Percentiles rank a stretch among this genome's conserved stretches.
These are phyloP conservation scores for Moricandia moricandioides DNA, from an alignment of 345 rosid genomes.

Conservation along the genomic window DNA sequence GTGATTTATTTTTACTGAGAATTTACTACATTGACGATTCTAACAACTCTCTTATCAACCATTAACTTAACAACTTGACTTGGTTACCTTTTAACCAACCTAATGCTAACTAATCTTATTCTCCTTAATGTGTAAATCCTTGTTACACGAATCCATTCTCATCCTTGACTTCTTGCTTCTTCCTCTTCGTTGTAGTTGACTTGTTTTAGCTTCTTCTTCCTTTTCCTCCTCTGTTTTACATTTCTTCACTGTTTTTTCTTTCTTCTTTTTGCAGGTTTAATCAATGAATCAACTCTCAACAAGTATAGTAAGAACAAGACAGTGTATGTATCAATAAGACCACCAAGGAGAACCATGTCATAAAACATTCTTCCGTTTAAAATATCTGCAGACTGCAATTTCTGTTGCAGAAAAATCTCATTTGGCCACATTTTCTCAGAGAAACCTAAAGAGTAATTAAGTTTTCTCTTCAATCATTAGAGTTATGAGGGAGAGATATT, in stretches of 20 bases:
- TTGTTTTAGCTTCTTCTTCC: no score
- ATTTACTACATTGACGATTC: no score
- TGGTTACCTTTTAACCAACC: neutral
- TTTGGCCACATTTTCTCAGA: constrained; percentile 19
- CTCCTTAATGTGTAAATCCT: neutral
- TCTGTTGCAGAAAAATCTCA: constrained; percentile 24
- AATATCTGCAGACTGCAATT: constrained; percentile 15
- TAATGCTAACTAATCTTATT: neutral
- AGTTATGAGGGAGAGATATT: constrained; percentile 5
- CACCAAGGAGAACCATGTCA: constrained; percentile 3
- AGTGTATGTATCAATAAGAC: constrained; percentile 8
- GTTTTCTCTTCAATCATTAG: constrained; percentile 23
- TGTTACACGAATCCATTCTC: neutral
- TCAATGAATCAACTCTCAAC: no score
- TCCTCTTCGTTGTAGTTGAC: neutral
- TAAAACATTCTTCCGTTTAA: constrained; percentile 9
- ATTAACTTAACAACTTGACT: neutral
- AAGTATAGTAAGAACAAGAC: constrained; percentile 13
- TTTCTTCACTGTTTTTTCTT: no score
- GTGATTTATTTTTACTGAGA: no score
- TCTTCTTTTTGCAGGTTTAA: no score
- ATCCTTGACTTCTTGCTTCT: neutral
- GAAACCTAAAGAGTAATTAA: neutral
- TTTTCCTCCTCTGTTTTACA: no score
- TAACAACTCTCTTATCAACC: neutral